Conservation (phyloP, 192 early-diverging fungal species). For the Coemansia sp. region DNA sequence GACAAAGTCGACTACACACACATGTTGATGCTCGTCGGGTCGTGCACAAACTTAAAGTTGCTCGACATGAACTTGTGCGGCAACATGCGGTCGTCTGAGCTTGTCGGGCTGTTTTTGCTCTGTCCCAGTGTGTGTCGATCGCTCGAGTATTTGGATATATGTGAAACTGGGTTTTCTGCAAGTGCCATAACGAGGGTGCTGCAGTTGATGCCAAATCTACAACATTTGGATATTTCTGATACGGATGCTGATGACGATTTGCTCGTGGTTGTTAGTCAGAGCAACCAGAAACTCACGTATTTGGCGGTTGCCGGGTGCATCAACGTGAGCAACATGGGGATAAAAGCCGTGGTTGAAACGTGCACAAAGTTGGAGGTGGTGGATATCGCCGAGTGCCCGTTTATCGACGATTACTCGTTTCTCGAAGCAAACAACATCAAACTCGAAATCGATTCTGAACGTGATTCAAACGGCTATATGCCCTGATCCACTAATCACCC, state of each 20-base stretch:
- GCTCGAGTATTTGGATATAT: slow-evolving; percentile 4
- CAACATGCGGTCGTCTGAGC: slow-evolving; percentile 1
- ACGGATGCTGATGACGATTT: background rate
- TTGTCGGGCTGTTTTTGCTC: background rate
- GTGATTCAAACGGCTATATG: background rate
- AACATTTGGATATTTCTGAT: background rate
- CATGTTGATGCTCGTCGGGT: background rate
- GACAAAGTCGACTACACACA: background rate
- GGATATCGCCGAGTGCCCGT: slow-evolving; percentile 1
- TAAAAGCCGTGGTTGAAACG: background rate
- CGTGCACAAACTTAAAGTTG: background rate
- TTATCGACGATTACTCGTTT: background rate
- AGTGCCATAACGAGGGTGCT: background rate
- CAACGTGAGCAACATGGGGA: background rate
- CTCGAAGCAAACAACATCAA: background rate
- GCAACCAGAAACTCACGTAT: background rate
- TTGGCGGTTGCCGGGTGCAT: background rate
- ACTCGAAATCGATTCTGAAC: background rate
- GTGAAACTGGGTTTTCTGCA: background rate
- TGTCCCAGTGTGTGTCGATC: background rate
- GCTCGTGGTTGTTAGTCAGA: background rate
- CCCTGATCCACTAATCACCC: background rate
- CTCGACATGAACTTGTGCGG: slow-evolving; percentile 11
- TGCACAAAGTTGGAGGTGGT: background rate
- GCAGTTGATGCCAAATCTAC: background rate